Base-by-base conservation (phyloP, 1,284 basidiomycete genomes). In the Apiotrichum mycotoxinovorans region DNA sequence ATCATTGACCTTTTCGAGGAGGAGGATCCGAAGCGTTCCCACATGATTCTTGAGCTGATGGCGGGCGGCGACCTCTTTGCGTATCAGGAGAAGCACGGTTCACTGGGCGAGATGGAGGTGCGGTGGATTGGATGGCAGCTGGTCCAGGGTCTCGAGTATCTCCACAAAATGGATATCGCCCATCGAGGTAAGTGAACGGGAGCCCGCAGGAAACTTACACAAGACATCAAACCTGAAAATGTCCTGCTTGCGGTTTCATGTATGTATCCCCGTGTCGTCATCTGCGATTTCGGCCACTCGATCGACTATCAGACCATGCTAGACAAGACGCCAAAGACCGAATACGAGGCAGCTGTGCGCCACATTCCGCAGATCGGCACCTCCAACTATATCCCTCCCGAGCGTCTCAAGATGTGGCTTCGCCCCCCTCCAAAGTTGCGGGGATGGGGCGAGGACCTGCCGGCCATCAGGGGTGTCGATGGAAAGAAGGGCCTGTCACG, bases 71-170 rank as follows among this genome's bases (percentile, higher is more conserved):
- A 91, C 75, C 78, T 91, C 35, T 86, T 89, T 78, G 83, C 87
- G 33, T 89, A 90, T 74, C 83, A 88, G 65, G 80, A 83, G n/a
- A 84, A 82, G 58, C 65, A 68, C 35, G 53, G 44, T 1, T 49
- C 43, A 1, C 78, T 92, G 23, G 83, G 83, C 59, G 88, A 91
- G 74, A 84, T 84, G 8, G 89, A 93, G 74, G 83, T 85, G 17
- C 89, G 89, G 75, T 93, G 87, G 70, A 84, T 91, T 57, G 87
- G 86, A 78, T 91, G 83, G 67, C 90, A 93, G 71, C 74, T 92
- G 20, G 76, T 91, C 25, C 80, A 83, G 54, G 90, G 84, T 0
- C 73, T 93, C 41, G 51, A 81, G 51, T 89, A 91, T 70, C 77
- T 93, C 30, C 90, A 93, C 68, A 79, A 83, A 43, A 82, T 81